Evolutionary conservation across 78 protist species (phyloP), one percentile per base, ranked within the genome.

Genomic region (Dictyostelium purpureum): DNA sequence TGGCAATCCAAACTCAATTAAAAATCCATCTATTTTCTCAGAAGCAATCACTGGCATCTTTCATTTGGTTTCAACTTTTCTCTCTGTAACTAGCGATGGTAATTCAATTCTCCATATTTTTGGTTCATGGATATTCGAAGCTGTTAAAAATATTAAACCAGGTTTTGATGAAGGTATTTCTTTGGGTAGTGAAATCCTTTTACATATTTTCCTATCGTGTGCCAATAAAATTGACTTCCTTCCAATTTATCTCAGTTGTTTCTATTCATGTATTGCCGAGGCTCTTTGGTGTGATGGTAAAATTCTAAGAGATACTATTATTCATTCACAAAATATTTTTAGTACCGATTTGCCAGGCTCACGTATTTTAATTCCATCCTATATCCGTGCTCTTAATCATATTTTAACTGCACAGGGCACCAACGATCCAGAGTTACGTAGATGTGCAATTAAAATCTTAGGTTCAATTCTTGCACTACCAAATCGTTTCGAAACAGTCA

Each of bases 201-300:
- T 79, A 11, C 67, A 73, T 33, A 85, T 85, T n/a, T 85, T 85
- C 77, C 73, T 57, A 9, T 49, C 80, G 5, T 85, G 92, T 33
- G 19, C 82, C 12, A 16, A 49, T 11, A 70, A 59, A 9, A 85
- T 85, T 11, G 24, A 77, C 6, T 85, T 85, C 37, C 51, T 42
- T 14, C 82, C 92, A 19, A 74, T 85, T 47, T 85, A 85, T 35
- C 5, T 85, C 19, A 45, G 74, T 18, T 57, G 83, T 47, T 85
- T 85, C 49, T 85, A 85, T 18, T 33, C 77, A 19, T 73, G 79
- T 56, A 19, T 85, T 1, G 31, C 77, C 2, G 92, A 85, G 38
- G 82, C 77, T 0, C 51, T 85, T 1, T 85, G 92, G 92, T 85
- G 82, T 45, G 92, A 85, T 61, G 92, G 92, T 14, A 85, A 85